Percentiles rank a stretch among this genome's conserved stretches.
Conservation (phyloP, 2,329 filamentous ascomycete genomes). For the Ceratocystis papillata region DNA sequence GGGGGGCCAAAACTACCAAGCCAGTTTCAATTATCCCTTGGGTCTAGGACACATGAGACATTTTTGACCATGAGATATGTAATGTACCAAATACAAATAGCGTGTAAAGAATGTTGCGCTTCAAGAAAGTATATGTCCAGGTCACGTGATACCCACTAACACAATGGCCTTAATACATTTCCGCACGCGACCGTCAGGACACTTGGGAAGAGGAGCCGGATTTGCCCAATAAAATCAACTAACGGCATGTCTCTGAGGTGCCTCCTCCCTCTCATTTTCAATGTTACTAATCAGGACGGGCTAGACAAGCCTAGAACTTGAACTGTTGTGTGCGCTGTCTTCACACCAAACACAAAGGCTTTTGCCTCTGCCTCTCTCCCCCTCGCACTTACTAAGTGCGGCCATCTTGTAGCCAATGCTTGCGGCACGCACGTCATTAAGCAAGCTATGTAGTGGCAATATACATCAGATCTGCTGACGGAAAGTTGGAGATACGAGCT, state of each 20-base stretch:
- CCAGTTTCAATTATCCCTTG: too few species aligned
- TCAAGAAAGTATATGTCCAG: too few species aligned
- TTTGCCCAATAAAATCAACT: background rate
- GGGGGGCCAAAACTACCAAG: too few species aligned
- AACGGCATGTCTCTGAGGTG: background rate
- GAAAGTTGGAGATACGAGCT: background rate
- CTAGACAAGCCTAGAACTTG: background rate
- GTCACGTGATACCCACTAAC: background rate
- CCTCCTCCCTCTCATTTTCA: background rate
- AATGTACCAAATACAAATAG: too few species aligned
- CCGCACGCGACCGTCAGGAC: background rate
- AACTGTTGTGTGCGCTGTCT: too few species aligned
- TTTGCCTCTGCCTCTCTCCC: too few species aligned
- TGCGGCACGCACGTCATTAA: background rate
- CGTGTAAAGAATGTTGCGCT: too few species aligned
- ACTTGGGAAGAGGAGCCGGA: too few species aligned
- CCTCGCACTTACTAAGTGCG: conserved; percentile 7
- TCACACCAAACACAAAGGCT: too few species aligned
- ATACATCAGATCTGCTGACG: background rate
- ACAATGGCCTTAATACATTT: background rate
- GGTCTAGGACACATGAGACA: too few species aligned
- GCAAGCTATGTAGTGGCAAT: conserved; percentile 6
- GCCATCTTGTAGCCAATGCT: background rate
- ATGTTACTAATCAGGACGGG: background rate
- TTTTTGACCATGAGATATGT: too few species aligned